These are phyloP conservation scores for Salvia miltiorrhiza DNA, from an alignment of 257 asterid genomes.

Conservation along the genomic window DNA sequence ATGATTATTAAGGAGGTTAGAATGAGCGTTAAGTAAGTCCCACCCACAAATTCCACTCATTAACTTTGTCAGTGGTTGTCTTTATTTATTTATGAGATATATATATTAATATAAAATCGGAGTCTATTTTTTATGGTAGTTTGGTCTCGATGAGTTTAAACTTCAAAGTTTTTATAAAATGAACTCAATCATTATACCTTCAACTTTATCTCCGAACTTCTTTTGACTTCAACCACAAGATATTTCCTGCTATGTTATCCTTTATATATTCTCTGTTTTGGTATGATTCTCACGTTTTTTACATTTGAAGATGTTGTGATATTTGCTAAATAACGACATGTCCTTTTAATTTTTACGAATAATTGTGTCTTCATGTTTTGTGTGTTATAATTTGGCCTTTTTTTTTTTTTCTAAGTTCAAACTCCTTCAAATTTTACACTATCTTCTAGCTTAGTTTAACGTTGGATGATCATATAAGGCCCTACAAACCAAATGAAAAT, in stretches of 20 bases:
- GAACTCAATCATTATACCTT: conserved; percentile 35
- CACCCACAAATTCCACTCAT: conserved; percentile 20
- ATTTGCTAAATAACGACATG: background rate
- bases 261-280: background rate
- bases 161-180: conserved; percentile 15
- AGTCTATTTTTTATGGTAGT: conserved; percentile 9
- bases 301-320: background rate
- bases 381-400: no score
- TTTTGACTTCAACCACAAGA: conserved; percentile 40
- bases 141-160: conserved; percentile 28
- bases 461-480: no score
- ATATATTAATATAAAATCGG: no score
- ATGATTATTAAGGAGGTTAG: conserved; percentile 33
- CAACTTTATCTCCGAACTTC: conserved; percentile 25
- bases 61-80: conserved; percentile 2
- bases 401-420: no score
- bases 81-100: no score
- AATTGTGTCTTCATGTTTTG: no score
- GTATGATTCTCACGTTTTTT: background rate
- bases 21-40: conserved; percentile 15
- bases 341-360: no score
- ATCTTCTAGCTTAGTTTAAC: background rate
- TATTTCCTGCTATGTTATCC: background rate
- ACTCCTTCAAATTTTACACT: background rate
- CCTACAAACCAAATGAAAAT: no score